Evolutionary conservation across 768 basidiomycete genomes (phyloP).

Genomic region (Neoboletus brunneissimus): DNA sequence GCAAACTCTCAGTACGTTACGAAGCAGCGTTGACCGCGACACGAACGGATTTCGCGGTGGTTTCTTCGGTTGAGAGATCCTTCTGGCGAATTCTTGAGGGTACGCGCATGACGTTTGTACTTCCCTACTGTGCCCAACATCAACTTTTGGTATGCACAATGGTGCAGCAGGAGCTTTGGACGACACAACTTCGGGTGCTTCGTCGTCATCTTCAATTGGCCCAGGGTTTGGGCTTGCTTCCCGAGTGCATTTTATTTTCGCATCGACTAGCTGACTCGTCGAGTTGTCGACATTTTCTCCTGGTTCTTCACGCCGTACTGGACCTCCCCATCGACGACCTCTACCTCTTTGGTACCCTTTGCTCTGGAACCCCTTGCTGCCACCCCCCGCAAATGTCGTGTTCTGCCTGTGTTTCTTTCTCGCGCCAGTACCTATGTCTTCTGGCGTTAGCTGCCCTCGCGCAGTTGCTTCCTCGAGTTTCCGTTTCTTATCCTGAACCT

Average conservation of each 20-base stretch:
- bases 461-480: constrained; percentile 75
- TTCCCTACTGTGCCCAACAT: constrained; percentile 1
- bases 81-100: constrained; percentile 18
- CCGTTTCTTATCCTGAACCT: constrained; percentile 76
- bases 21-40: constrained; percentile 66
- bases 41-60: constrained; percentile 63
- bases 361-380: not conserved
- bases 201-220: constrained; percentile 38
- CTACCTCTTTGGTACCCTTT: constrained; percentile 29
- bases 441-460: constrained; percentile 67
- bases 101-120: constrained; percentile 2
- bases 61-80: constrained; percentile 44
- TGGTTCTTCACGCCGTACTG: not conserved
- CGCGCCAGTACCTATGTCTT: constrained; percentile 40
- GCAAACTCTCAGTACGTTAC: constrained; percentile 54
- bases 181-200: constrained; percentile 55
- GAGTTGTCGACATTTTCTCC: not conserved
- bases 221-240: constrained; percentile 17
- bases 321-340: constrained; percentile 26
- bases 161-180: constrained; percentile 41
- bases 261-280: not conserved
- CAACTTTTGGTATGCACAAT: constrained; percentile 6
- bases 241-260: not conserved
- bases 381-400: not conserved
- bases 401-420: constrained; percentile 43